These are phyloP conservation scores for Gryganskiella cystojenkinii DNA, from an alignment of 192 early-diverging fungal species.

Conservation along the genomic window DNA sequence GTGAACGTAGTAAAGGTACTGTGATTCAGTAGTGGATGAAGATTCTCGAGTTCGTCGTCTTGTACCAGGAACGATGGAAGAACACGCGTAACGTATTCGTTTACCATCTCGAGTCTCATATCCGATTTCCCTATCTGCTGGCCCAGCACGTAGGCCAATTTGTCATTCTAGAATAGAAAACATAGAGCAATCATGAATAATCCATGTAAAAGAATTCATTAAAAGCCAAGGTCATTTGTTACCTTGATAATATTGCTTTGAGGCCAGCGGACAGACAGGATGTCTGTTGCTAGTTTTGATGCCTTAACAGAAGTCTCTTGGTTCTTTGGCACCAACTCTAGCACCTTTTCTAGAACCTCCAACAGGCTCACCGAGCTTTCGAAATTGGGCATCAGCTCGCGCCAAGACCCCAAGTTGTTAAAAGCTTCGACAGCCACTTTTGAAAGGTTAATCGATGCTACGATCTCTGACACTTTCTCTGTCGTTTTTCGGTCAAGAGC, in stretches of 20 bases:
- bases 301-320: conserved; percentile 29
- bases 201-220: neutral
- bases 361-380: conserved; percentile 53
- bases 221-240: neutral
- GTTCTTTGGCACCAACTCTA: conserved; percentile 42
- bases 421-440: conserved; percentile 46
- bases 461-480: conserved; percentile 13
- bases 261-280: conserved; percentile 55
- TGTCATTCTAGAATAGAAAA: conserved; percentile 37
- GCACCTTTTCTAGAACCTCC: conserved; percentile 54
- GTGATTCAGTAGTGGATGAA: conserved; percentile 53
- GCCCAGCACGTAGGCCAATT: conserved; percentile 54
- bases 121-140: conserved; percentile 53
- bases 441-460: conserved; percentile 30
- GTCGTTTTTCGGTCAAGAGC: conserved; percentile 19
- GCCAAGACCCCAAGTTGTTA: conserved; percentile 45
- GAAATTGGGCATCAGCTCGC: conserved; percentile 51
- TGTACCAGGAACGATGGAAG: conserved; percentile 55
- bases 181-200: neutral
- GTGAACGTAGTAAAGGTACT: conserved; percentile 56
- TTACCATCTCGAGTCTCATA: conserved; percentile 47
- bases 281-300: conserved; percentile 36
- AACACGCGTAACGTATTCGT: conserved; percentile 42
- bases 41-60: conserved; percentile 34
- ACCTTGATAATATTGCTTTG: conserved; percentile 53